Base-by-base conservation (phyloP, 495 filamentous ascomycete genomes). In the Hypomontagnella submonticulosa region DNA sequence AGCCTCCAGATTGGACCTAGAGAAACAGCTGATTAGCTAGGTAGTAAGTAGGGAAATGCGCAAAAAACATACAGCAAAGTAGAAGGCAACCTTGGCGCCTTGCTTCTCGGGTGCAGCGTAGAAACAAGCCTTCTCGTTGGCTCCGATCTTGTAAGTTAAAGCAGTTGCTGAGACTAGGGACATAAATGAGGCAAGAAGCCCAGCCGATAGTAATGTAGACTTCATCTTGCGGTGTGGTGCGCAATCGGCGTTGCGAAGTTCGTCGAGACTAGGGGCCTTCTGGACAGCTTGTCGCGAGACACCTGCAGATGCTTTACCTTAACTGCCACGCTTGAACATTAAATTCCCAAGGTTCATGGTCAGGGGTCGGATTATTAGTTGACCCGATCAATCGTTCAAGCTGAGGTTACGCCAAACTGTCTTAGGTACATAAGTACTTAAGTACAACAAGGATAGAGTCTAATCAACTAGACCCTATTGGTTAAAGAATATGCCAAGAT, bases 121-220 rank as follows among this genome's bases (percentile, higher is more conserved):
- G 85, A 99, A 99, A 82, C 96, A 99, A 65, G 93, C 90, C 76
- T 90, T 90, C 83, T 98, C 96, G 78, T 97, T 91, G 41, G 96
- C 87, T 30, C 81, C 78, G 23, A 99, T 86, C 78, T 93, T 91
- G 83, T 97, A 98, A 11, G 96, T 98, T 71, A 99, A 85, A 36
- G 96, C 95, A 10, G 96, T 98, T 20, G 91, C 91, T 44, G 89
- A 86, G 32, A 86, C 82, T 16, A 88, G 73, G 47, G 82, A 73
- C 13, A 77, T 73, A 40, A 91, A 67, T 59, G 77, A 86, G 78
- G 88, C 89, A 78, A 93, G 71, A 46, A 93, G 85, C 79, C 86
- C 80, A 57, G 70, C 76, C 19, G 78, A 74, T 34, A 83, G 53
- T 50, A 79, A 66, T 61, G 80, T 78, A 49, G 80, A 61, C 78